phyloP scores from a whole-genome alignment of 2,329 filamentous ascomycete genomes.

The Hypoxylon sp. region DNA sequence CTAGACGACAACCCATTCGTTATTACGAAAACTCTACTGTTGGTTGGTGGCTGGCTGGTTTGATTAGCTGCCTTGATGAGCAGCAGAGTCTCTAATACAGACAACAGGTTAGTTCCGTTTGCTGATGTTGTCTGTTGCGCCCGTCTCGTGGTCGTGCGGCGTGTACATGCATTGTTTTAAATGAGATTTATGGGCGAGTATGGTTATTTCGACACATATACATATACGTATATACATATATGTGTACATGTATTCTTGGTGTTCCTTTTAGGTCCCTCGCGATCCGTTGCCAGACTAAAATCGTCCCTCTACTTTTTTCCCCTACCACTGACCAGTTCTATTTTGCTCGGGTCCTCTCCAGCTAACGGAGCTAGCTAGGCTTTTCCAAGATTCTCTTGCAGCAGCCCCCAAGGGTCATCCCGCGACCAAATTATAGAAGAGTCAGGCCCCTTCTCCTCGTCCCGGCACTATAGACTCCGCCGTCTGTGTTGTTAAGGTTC shows the following conservation, averaged over 20 bases:
- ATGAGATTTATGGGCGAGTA: constrained; percentile 26
- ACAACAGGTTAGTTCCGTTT: constrained; percentile 34
- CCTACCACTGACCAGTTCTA: constrained; percentile 28
- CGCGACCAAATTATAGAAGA: constrained; percentile 46
- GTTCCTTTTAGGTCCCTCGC: constrained; percentile 30
- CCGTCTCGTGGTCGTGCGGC: constrained; percentile 4
- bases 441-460: constrained; percentile 42
- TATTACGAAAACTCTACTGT: constrained; percentile 11
- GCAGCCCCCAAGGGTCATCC: constrained; percentile 47
- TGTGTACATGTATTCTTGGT: constrained; percentile 20
- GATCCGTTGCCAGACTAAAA: constrained; percentile 31
- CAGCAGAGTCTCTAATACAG: constrained; percentile 22
- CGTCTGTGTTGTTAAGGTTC: constrained; percentile 43
- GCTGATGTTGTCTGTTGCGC: constrained; percentile 9
- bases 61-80: constrained; percentile 13
- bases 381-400: constrained; percentile 44
- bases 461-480: constrained; percentile 47
- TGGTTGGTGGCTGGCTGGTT: constrained; percentile 28
- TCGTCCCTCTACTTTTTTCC: constrained; percentile 31
- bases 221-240: constrained; percentile 5
- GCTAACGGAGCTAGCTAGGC: constrained; percentile 45
- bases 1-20: constrained; percentile 4
- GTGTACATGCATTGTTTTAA: constrained; percentile 18
- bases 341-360: constrained; percentile 42
- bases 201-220: constrained; percentile 23